These are phyloP conservation scores for Aspergillus pseudoglaucus DNA, from an alignment of 2,329 filamentous ascomycete species.

Conservation along the genomic window DNA sequence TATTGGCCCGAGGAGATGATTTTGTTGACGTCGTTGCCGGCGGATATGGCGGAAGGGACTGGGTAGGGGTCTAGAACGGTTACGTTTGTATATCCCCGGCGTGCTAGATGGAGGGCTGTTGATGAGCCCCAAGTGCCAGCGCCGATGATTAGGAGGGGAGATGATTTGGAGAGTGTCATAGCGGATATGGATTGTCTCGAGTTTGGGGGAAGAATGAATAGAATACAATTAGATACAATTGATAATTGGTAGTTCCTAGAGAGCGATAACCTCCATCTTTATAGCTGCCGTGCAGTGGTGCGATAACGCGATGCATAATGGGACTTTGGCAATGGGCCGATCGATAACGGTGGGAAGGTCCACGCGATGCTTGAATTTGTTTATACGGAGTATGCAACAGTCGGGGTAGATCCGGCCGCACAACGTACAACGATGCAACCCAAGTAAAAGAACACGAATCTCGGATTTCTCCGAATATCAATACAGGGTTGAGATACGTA, in stretches of 20 bases:
- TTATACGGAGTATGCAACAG: too few species aligned
- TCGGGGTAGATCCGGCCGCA: too few species aligned
- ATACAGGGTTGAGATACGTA: too few species aligned
- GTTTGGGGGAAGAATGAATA: too few species aligned
- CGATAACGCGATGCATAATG: background rate
- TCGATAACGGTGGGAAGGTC: conserved; percentile 4
- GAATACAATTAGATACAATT: too few species aligned
- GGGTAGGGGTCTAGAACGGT: conserved; percentile 43
- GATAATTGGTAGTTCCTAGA: background rate
- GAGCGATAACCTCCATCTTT: background rate
- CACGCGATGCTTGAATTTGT: conserved; percentile 1
- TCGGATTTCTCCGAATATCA: too few species aligned
- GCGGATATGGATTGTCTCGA: background rate
- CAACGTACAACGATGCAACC: too few species aligned
- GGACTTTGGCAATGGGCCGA: background rate
- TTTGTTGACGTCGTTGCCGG: conserved; percentile 45
- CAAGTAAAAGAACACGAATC: too few species aligned
- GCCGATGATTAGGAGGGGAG: conserved; percentile 41
- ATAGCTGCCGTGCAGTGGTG: background rate
- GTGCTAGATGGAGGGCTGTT: conserved; percentile 42
- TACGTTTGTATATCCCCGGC: conserved; percentile 42
- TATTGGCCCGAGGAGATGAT: conserved; percentile 31
- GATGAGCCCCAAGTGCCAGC: conserved; percentile 44
- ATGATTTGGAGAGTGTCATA: conserved; percentile 12
- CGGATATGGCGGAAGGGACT: conserved; percentile 43